Conservation (phyloP, 176 grass and related monocot genomes). For the Oryza glumipatula region DNA sequence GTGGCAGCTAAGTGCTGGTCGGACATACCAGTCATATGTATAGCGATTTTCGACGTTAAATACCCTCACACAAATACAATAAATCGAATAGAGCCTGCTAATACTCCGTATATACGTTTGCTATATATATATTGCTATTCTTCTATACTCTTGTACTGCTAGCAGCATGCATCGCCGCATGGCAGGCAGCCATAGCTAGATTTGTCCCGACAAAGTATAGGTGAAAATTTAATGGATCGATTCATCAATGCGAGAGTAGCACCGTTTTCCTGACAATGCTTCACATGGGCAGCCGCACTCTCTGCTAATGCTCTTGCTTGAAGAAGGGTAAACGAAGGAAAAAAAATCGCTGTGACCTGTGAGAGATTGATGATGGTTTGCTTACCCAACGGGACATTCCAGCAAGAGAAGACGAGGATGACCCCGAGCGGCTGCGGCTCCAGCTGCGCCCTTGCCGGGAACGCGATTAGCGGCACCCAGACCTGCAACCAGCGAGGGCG, state of each 20-base stretch:
- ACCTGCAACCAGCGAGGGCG: constrained; percentile 41
- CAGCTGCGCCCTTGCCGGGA: constrained; percentile 67
- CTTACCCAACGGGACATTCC: constrained; percentile 88
- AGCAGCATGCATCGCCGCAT: no score
- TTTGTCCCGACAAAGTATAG: neutral
- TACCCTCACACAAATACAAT: no score
- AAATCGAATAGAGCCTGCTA: no score
- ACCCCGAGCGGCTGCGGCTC: constrained; percentile 87
- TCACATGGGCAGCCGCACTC: neutral
- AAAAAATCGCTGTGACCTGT: neutral
- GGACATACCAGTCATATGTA: no score
- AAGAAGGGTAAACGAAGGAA: neutral
- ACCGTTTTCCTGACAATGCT: neutral
- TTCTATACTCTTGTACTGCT: neutral
- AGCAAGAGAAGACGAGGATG: constrained; percentile 82
- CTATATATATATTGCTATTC: neutral
- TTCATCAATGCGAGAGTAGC: neutral
- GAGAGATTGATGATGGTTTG: neutral
- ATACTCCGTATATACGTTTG: neutral
- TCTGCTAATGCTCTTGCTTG: neutral
- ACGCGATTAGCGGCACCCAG: constrained; percentile 54
- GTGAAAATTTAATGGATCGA: neutral
- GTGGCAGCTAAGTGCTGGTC: no score
- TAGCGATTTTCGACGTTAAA: no score
- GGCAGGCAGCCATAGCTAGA: neutral